Evolutionary conservation across 352 stramenopile genomes (phyloP).

Genomic region (Peronosclerospora sorghi): DNA sequence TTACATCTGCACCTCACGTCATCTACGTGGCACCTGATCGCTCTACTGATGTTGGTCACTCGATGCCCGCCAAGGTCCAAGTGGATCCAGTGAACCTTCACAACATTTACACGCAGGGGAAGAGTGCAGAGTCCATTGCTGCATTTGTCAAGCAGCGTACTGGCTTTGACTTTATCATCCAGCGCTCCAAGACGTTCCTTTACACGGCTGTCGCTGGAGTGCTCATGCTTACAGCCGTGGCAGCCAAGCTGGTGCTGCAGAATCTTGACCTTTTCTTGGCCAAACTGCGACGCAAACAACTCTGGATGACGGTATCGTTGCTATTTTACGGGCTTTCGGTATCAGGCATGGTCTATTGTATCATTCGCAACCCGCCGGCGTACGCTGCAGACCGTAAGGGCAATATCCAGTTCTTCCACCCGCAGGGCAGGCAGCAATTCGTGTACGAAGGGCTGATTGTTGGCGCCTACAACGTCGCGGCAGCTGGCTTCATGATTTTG

Average conservation of each 20-base stretch:
- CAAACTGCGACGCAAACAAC: conserved; percentile 66
- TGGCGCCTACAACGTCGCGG: conserved; percentile 50
- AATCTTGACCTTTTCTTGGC: conserved; percentile 62
- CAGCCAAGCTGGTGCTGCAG: conserved; percentile 46
- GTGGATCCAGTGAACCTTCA: conserved; percentile 48
- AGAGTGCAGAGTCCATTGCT: conserved; percentile 53
- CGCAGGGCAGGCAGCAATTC: conserved; percentile 71
- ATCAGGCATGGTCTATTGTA: conserved; percentile 85
- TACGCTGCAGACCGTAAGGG: conserved; percentile 63
- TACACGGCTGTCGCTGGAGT: conserved; percentile 32
- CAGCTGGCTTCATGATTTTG: conserved; percentile 63
- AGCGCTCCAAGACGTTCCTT: conserved; percentile 58
- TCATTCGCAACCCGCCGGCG: conserved; percentile 75
- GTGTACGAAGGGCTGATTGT: conserved; percentile 79
- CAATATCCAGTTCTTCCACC: conserved; percentile 83
- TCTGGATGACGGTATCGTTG: conserved; percentile 83
- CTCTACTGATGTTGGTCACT: conserved; percentile 36
- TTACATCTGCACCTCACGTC: conserved; percentile 69
- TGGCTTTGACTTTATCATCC: conserved; percentile 62
- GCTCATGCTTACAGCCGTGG: conserved; percentile 25
- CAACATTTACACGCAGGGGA: conserved; percentile 72
- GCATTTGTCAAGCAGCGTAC: conserved; percentile 74
- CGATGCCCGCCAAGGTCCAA: conserved; percentile 38
- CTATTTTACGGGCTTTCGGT: conserved; percentile 83
- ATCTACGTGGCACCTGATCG: conserved; percentile 62